Base-by-base conservation (phyloP, 1,284 basidiomycete species). In the Trichosporon sp. region DNA sequence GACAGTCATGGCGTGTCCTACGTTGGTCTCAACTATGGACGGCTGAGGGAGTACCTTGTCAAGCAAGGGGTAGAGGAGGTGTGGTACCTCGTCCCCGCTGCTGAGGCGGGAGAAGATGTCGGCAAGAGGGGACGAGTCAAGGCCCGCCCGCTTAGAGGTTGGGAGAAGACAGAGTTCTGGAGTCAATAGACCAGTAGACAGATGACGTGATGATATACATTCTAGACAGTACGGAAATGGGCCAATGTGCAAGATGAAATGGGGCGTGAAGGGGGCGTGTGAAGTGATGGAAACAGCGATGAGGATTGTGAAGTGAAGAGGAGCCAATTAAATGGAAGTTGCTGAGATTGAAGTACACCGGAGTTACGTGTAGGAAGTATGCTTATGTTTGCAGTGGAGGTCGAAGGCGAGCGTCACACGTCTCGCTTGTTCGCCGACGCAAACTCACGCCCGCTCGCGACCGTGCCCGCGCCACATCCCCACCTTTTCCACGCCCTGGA, bases 1-100 rank as follows among this genome's bases (percentile, higher is more conserved):
- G 96, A 99, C 83, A 96, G 95, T 70, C 96, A 99, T 79, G 94
- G 94, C 0, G 91, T 93, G 0, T 88, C 90, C 48, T 90, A 90
- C 16, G 94, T 99, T 59, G 96, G 93, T 0, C 85, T 95, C 68
- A 95, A 98, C 82, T 99, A 97, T 78, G 76, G 85, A 68, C 87
- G 88, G 14, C 81, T 92, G 75, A 86, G 86, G 59, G 85, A 87
- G 5, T 98, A 98, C 81, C 86, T 96, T n/a, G 81, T 85, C 68
- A 81, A 83, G 1, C 79, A 88, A 26, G 88, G 87, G 1, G 87
- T 98, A 8, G 75, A 85, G 5, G 88, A 91, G 69, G 78, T 98
- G 0, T 97, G 92, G 91, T 89, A 88, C 79, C 83, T 89, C 10
- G 83, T 78, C 1, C 72, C 75, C 2, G 26, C 66, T 2, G 10